These are phyloP conservation scores for Diaporthe citrichinensis DNA, from an alignment of 2,329 filamentous ascomycete genomes.

Conservation along the genomic window DNA sequence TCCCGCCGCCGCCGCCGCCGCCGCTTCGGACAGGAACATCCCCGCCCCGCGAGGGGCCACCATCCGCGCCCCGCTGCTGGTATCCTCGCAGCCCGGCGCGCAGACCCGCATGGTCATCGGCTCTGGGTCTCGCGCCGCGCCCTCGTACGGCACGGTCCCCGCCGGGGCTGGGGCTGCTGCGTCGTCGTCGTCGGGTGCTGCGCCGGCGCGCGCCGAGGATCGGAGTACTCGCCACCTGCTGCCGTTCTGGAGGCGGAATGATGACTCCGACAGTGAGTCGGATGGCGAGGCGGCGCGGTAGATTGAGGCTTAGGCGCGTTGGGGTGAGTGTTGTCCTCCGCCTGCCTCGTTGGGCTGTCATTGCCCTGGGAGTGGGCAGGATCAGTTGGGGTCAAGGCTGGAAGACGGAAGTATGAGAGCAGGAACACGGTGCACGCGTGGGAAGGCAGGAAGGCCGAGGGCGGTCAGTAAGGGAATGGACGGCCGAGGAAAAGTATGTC, in stretches of 20 bases:
- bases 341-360: background rate
- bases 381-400: background rate
- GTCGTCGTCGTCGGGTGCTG: background rate
- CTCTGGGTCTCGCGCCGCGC: background rate
- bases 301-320: background rate
- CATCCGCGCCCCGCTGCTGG: constrained; percentile 33
- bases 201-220: background rate
- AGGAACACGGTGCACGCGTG: background rate
- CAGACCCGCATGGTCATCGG: constrained; percentile 29
- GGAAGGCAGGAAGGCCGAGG: background rate
- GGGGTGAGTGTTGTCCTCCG: background rate
- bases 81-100: constrained; percentile 28
- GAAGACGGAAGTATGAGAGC: background rate
- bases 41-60: background rate
- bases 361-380: no score
- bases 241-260: constrained; percentile 40
- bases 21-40: constrained; percentile 2
- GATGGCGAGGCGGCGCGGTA: constrained; percentile 11
- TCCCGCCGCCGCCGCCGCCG: background rate
- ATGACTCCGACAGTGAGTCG: constrained; percentile 38
- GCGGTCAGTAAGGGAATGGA: background rate
- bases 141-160: constrained; percentile 35
- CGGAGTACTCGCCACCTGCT: constrained; percentile 25
- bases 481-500: background rate
- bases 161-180: background rate